Evolutionary conservation across 192 early-diverging fungal genomes (phyloP), one percentile per base, ranked within the genome.

Genomic region (Thamnidium elegans): DNA sequence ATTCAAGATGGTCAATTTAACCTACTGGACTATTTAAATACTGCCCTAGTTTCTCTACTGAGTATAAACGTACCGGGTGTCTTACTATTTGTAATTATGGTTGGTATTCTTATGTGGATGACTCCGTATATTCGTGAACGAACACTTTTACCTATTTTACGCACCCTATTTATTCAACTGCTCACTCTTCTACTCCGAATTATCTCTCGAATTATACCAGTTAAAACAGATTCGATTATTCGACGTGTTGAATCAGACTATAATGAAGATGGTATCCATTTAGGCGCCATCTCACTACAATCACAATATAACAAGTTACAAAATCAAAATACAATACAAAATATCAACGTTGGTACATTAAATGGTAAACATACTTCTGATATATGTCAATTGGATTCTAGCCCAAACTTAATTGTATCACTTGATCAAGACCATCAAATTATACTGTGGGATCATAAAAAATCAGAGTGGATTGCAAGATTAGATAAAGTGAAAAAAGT

Each of bases 291-390:
- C 17, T 67, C 71, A 14, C 32, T 55, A 2, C 71, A 72, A 55
- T 20, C 47, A 23, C 60, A 51, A 39, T 63, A 58, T n/a, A 56
- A 66, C 6, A 53, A 51, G 20, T 55, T 31, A 7, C 65, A 62
- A 52, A 60, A 62, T 23, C 62, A 63, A n/a, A 62, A 34, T 20
- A 50, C 36, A 19, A 34, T 67, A 30, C 23, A 31, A 11, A 52
- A 46, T 34, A 56, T 75, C 21, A 48, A 54, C 3, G 55, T 75
- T 9, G 45, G 52, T 1, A 75, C 68, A 1, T 19, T 75, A 7
- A 39, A 21, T 15, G 73, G 73, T 8, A 58, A 75, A 19, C 73
- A 75, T 45, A 39, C 58, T 19, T 58, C 68, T 30, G 73, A 75
- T 44, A 30, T 75, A 21, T 36, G 45, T n/a, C 19, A 34, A 7